Evolutionary conservation across 345 rosid species (phyloP), one percentile per base, ranked within the genome.

Genomic region (Acer campestre): DNA sequence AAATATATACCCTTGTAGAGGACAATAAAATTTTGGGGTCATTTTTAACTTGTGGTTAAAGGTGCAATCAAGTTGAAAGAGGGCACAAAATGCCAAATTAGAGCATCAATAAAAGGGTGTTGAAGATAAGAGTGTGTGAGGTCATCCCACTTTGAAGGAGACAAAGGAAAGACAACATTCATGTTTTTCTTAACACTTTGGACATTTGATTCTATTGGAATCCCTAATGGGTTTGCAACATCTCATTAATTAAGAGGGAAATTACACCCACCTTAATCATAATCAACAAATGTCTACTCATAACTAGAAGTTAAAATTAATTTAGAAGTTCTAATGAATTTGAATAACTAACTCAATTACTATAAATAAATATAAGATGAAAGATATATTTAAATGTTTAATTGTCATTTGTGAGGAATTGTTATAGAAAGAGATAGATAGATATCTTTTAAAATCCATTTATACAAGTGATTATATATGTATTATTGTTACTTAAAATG

Each of bases 101-200:
- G 51, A 73, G 80, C 58, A 81, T 66, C 25, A 16, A 42, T 20
- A 58, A 59, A 66, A 67, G 27, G 66, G 59, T 0, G 7, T 17
- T 11, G 53, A 76, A 56, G 84, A 76, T 66, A 61, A 76, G 82
- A 31, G 8, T 6, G 67, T 73, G n/a, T 59, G 12, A 78, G 81
- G 79, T 46, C 82, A 35, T 7, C 0, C 20, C 70, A 49, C 77
- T 75, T 75, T 53, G 64, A 53, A 71, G 68, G 76, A 56, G 74
- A 73, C 84, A 81, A 38, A 16, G 75, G 38, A 55, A 13, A 40
- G 81, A 70, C 74, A 67, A 51, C 40, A 71, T 81, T 49, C 78
- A 6, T 14, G 70, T 7, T 25, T 64, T 35, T 6, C 17, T 48
- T 2, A 46, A 0, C 13, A 13, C 18, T 82, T 63, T 11, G 13